A percentile compares a stretch with the other conserved stretches of the same genome.
phyloP scores from a whole-genome alignment of 768 basidiomycete species.

The Kwoniella sp. region DNA sequence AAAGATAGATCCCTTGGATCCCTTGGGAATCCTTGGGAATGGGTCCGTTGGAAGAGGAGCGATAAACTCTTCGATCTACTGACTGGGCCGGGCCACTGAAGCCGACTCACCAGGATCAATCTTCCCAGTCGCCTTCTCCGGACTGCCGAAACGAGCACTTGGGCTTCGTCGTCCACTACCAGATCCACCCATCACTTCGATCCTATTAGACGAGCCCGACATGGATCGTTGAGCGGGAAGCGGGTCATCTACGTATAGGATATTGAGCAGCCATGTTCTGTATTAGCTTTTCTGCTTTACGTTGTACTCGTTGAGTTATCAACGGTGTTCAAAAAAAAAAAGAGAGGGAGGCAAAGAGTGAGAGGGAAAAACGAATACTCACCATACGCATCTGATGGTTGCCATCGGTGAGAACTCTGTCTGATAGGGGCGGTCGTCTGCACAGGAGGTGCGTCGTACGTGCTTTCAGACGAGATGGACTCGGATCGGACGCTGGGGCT shows the following conservation, averaged over 20 bases:
- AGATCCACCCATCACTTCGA: constrained; percentile 13
- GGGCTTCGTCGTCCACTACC: constrained; percentile 27
- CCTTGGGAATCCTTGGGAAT: no score
- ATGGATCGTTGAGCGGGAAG: constrained; percentile 24
- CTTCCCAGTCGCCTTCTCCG: constrained; percentile 39
- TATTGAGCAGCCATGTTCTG: no score
- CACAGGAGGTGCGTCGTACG: constrained; percentile 24
- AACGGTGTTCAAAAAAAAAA: background rate
- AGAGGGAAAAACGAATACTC: no score
- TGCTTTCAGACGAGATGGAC: constrained; percentile 39
- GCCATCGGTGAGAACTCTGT: constrained; percentile 43
- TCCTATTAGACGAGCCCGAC: constrained; percentile 10
- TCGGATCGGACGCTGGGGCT: constrained; percentile 26
- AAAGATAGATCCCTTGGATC: no score
- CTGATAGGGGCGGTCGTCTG: constrained; percentile 30
- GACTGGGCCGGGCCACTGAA: no score
- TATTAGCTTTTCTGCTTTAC: no score
- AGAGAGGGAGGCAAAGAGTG: background rate
- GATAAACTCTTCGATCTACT: no score
- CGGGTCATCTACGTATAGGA: constrained; percentile 50
- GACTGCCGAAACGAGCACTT: constrained; percentile 28
- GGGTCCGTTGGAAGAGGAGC: no score
- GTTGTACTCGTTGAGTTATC: no score
- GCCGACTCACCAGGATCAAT: constrained; percentile 52
- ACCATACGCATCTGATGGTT: constrained; percentile 52